Percentiles rank a stretch among this genome's conserved stretches.
phyloP scores from a whole-genome alignment of 1,139 yeast genomes.

The Nakaseomyces nivariensis region DNA sequence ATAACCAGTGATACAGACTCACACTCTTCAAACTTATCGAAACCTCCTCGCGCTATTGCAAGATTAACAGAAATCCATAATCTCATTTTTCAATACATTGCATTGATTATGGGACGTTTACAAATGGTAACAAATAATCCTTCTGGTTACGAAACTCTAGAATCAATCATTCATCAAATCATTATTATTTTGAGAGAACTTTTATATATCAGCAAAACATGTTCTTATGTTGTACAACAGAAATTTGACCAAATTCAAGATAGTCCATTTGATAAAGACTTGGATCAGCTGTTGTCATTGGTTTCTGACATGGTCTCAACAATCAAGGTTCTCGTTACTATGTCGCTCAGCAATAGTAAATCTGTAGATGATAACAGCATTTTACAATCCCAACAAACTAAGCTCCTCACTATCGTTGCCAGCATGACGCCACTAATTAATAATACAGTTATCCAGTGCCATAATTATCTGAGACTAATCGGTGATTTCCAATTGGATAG shows the following conservation, averaged over 20 bases:
- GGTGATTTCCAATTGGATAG: constrained; percentile 66
- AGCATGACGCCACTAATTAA: constrained; percentile 54
- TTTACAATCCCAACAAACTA: constrained; percentile 45
- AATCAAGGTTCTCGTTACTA: constrained; percentile 52
- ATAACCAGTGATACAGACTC: background rate
- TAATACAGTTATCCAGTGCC: constrained; percentile 39
- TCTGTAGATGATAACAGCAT: constrained; percentile 35
- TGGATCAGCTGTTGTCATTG: constrained; percentile 47
- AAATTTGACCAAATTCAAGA: constrained; percentile 29
- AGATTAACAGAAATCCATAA: constrained; percentile 70
- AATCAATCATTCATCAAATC: constrained; percentile 57
- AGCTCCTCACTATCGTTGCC: constrained; percentile 48
- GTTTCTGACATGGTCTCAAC: constrained; percentile 59
- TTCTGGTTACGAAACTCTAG: constrained; percentile 57
- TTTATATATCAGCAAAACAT: constrained; percentile 49
- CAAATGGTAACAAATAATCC: constrained; percentile 68
- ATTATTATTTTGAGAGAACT: constrained; percentile 55
- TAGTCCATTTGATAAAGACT: constrained; percentile 39
- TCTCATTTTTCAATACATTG: constrained; percentile 59
- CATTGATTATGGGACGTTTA: constrained; percentile 59
- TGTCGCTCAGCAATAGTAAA: constrained; percentile 33
- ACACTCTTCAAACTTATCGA: background rate
- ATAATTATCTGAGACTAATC: constrained; percentile 41
- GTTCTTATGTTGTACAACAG: constrained; percentile 30
- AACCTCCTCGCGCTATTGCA: constrained; percentile 60